These are phyloP conservation scores for Backusella mclennaniae DNA, from an alignment of 192 early-diverging fungal species.

Conservation along the genomic window DNA sequence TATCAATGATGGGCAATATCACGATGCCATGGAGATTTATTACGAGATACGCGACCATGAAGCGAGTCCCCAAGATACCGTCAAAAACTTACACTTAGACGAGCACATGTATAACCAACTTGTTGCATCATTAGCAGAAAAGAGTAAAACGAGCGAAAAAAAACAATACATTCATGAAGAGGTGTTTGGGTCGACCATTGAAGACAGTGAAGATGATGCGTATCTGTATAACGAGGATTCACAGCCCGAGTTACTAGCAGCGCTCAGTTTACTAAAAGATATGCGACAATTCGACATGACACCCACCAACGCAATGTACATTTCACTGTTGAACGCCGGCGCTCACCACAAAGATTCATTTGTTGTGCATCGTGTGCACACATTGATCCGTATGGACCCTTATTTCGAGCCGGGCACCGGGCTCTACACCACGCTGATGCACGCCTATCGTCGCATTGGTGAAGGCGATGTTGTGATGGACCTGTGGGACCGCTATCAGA, in stretches of 20 bases:
- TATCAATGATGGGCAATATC: background rate
- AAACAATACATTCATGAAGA: background rate
- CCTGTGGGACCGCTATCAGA: constrained; percentile 26
- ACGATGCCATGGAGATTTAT: constrained; percentile 30
- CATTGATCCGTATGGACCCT: constrained; percentile 33
- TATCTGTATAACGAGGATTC: background rate
- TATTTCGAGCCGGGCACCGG: constrained; percentile 25
- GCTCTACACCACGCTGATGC: constrained; percentile 31
- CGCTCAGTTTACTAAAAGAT: constrained; percentile 20
- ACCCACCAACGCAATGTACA: background rate
- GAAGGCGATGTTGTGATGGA: constrained; percentile 20
- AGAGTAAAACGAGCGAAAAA: constrained; percentile 1
- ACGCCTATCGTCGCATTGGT: constrained; percentile 29
- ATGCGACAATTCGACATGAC: constrained; percentile 19
- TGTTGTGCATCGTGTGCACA: constrained; percentile 29
- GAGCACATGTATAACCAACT: background rate
- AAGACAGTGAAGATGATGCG: background rate
- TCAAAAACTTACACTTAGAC: background rate
- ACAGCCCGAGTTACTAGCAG: background rate
- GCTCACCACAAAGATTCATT: background rate
- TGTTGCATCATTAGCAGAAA: background rate
- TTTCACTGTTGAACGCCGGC: constrained; percentile 2
- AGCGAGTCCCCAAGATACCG: background rate
- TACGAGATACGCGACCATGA: constrained; percentile 20
- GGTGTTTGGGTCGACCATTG: constrained; percentile 9